Conservation (phyloP, 2,329 filamentous ascomycete species). For the Pseudophaeomoniella oleicola region DNA sequence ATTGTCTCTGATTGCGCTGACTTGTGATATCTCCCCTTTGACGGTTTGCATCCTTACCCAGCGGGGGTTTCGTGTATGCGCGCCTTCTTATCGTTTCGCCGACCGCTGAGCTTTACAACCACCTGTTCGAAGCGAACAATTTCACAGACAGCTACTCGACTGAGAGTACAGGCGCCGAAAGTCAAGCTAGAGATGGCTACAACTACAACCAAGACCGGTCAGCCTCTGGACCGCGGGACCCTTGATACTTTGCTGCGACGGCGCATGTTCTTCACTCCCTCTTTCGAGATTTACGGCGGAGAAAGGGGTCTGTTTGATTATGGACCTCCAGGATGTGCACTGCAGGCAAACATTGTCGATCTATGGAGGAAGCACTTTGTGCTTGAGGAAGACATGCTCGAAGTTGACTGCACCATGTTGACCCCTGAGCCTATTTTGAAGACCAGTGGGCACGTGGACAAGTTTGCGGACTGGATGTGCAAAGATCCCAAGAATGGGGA, state of each 20-base stretch:
- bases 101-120: constrained; percentile 12
- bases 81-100: constrained; percentile 10
- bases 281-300: constrained; percentile 90
- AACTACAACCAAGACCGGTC: constrained; percentile 69
- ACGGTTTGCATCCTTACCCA: too few species aligned
- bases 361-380: constrained; percentile 89
- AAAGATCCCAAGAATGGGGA: constrained; percentile 96
- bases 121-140: constrained; percentile 22
- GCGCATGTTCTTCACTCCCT: constrained; percentile 85
- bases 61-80: constrained; percentile 29
- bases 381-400: constrained; percentile 85
- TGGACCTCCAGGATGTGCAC: constrained; percentile 72
- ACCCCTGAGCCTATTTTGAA: constrained; percentile 90
- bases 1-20: too few species aligned
- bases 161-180: constrained; percentile 12
- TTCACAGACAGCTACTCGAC: constrained; percentile 21
- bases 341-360: constrained; percentile 80
- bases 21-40: too few species aligned
- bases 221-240: constrained; percentile 68
- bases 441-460: constrained; percentile 91
- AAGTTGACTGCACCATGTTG: constrained; percentile 85
- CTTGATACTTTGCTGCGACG: constrained; percentile 79
- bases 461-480: constrained; percentile 98
- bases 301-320: constrained; percentile 86
- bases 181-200: constrained; percentile 36